Percentiles rank a stretch among this genome's conserved stretches.
Evolutionary conservation across 2,329 filamentous ascomycete species (phyloP).

Genomic region (Fonsecaea nubica): DNA sequence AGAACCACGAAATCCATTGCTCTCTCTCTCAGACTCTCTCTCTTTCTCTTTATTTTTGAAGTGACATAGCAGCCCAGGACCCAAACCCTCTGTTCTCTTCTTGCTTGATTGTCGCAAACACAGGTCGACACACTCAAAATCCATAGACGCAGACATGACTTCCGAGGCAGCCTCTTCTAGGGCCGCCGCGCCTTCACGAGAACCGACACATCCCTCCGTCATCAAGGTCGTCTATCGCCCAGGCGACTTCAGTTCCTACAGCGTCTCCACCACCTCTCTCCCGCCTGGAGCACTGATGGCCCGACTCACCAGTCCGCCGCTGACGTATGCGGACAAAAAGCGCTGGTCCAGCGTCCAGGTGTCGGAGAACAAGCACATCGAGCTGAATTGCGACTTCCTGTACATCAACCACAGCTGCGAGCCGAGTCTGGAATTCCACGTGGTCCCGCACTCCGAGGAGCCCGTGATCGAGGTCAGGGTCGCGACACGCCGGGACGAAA

Average conservation of each 20-base stretch:
- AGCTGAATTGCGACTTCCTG: constrained; percentile 63
- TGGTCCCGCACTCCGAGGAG: constrained; percentile 46
- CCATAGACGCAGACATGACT: background rate
- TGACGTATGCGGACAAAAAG: constrained; percentile 31
- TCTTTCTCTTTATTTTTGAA: too few relatives aligned
- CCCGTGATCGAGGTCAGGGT: constrained; percentile 48
- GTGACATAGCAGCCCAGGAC: too few relatives aligned
- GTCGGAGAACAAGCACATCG: constrained; percentile 57
- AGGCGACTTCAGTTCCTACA: constrained; percentile 29
- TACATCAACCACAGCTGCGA: constrained; percentile 64
- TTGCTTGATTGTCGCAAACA: background rate
- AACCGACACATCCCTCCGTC: constrained; percentile 30
- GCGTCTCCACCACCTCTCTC: constrained; percentile 17
- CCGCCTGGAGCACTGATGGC: constrained; percentile 30
- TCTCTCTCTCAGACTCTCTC: too few relatives aligned
- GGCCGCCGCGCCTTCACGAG: background rate
- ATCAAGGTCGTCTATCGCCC: constrained; percentile 30
- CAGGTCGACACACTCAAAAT: background rate
- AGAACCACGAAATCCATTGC: too few relatives aligned
- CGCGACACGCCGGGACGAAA: constrained; percentile 20
- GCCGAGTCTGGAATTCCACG: constrained; percentile 62
- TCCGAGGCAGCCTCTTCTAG: background rate
- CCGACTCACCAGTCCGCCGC: constrained; percentile 26
- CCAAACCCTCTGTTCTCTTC: background rate
- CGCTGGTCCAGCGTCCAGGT: constrained; percentile 54